Conservation (phyloP, 2,329 filamentous ascomycete genomes). For the Fusarium mexicanum region DNA sequence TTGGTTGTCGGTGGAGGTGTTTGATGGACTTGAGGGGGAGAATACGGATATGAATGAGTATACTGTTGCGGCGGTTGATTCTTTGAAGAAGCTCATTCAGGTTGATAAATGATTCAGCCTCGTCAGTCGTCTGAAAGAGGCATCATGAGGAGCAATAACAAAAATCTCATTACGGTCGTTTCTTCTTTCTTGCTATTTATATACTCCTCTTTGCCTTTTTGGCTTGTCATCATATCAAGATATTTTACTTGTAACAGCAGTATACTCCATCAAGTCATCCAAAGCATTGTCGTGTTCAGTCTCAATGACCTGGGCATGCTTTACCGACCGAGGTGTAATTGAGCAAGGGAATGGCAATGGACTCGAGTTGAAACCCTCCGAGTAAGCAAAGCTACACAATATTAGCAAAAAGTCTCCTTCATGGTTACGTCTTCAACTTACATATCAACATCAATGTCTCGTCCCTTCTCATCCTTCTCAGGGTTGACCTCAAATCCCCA, state of each 20-base stretch:
- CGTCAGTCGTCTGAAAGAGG: accelerated
- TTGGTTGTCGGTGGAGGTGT: slow-evolving; percentile 77
- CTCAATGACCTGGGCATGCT: slow-evolving; percentile 47
- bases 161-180: neutral
- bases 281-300: slow-evolving; percentile 44
- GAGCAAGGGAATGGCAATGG: slow-evolving; percentile 54
- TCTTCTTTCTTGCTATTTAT: accelerated
- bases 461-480: slow-evolving; percentile 43
- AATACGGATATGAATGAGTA: slow-evolving; percentile 19
- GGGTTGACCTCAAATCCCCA: slow-evolving; percentile 61
- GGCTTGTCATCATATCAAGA: slow-evolving; percentile 7
- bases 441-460: slow-evolving; percentile 52
- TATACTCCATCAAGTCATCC: slow-evolving; percentile 42
- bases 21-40: slow-evolving; percentile 55
- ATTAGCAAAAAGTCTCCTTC: neutral
- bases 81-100: slow-evolving; percentile 12
- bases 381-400: slow-evolving; percentile 50
- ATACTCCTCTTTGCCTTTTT: neutral
- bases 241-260: slow-evolving; percentile 30
- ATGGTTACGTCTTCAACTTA: slow-evolving; percentile 28
- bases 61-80: slow-evolving; percentile 13
- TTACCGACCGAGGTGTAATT: slow-evolving; percentile 48
- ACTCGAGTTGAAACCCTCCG: slow-evolving; percentile 55
- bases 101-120: neutral
- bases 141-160: no score